Evolutionary conservation across 1,284 basidiomycete species (phyloP), one percentile per base, ranked within the genome.

Genomic region (Amylostereum areolatum): DNA sequence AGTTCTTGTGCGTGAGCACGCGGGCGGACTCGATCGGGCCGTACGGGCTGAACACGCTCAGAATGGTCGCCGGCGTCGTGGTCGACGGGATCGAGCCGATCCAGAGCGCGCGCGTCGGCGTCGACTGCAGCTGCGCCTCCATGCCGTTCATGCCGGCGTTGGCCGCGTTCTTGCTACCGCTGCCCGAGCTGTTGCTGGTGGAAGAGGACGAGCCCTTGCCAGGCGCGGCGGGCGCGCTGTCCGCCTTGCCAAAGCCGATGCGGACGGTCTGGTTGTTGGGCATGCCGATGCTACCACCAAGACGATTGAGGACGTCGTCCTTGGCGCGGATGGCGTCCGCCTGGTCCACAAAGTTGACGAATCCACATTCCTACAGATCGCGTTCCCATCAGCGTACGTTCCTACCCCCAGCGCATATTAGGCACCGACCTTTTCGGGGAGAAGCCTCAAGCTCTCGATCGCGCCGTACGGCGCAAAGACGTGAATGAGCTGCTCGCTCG

Each of bases 311-410:
- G 18, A 98, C 92, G 65, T 99, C 97, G 37, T 99, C 96, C 62
- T 96, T 93, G 5, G 96, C 96, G 50, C 90, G 85, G 52, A 98
- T 85, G 18, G 96, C 97, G 67, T 98, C 96, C 1, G 83, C 79
- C 62, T 92, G 86, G 58, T 97, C 95, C 49, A 97, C 90, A 64
- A 96, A 99, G 68, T 99, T 99, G 66, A 99, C 94, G 66, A 99
- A 99, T 7, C 95, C 96, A 64, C 97, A 99, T 64, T 96, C 94
- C 92, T 96, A 53, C 47, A 54, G 18, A 18, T 18, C 18, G 18
- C 18, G 18, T 18, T 31, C 8, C 18, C 43, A 31, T 53, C 45
- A 55, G 52, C 47, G 36, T 42, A 36, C 44, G 52, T 40, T 8
- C 24, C 40, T 43, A n/a, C 37, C 35, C 54, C 46, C 51, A 45